Evolutionary conservation across 1,139 yeast species (phyloP).

Genomic region (Zygosaccharomyces sapae): DNA sequence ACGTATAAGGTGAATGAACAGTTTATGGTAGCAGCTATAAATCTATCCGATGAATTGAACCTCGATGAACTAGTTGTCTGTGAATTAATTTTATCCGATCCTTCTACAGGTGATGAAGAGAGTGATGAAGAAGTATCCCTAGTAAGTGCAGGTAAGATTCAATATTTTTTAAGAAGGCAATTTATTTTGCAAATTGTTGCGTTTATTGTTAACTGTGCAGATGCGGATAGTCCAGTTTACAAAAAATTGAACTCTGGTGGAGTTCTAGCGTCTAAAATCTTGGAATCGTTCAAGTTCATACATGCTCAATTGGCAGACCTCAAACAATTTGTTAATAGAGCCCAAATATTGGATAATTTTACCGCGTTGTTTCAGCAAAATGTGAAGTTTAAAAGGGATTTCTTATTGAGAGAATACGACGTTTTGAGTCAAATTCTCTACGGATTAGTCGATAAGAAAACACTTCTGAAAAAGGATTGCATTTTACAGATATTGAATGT

Average conservation of each 20-base stretch:
- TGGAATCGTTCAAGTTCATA: conserved; percentile 54
- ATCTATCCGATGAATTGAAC: conserved; percentile 59
- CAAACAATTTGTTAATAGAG: conserved; percentile 63
- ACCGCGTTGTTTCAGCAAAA: conserved; percentile 52
- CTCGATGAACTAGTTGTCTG: conserved; percentile 69
- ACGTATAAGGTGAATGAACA: conserved; percentile 50
- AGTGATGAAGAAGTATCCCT: conserved; percentile 45
- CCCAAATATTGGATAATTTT: conserved; percentile 51
- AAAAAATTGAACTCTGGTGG: conserved; percentile 27
- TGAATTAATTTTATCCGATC: conserved; percentile 43
- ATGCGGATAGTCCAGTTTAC: conserved; percentile 24
- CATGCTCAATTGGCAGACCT: conserved; percentile 53
- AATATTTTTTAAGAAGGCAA: conserved; percentile 64
- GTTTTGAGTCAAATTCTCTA: conserved; percentile 60
- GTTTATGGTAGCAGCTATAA: conserved; percentile 47
- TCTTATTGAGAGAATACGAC: conserved; percentile 66
- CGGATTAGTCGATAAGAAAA: conserved; percentile 44
- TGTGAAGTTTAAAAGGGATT: conserved; percentile 56
- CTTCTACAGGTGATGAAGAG: conserved; percentile 9
- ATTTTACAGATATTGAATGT: conserved; percentile 44
- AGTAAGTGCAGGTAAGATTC: conserved; percentile 66
- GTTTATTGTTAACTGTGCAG: conserved; percentile 44
- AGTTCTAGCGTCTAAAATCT: conserved; percentile 40
- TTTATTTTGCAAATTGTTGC: conserved; percentile 68
- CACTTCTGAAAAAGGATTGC: conserved; percentile 38